Base-by-base conservation (phyloP, 2,329 filamentous ascomycete genomes). In the Xylaria multiplex region DNA sequence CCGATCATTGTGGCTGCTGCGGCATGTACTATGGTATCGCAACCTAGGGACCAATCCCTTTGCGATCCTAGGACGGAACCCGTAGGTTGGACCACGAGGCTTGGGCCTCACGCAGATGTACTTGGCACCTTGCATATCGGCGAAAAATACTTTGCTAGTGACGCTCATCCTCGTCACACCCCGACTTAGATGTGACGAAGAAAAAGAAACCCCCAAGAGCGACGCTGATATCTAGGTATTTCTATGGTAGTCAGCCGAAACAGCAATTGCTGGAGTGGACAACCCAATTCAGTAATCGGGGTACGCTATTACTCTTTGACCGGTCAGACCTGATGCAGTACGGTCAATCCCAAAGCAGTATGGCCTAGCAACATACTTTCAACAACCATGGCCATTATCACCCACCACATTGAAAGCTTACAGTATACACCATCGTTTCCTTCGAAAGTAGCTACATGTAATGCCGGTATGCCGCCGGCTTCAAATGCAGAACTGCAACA, bases 1-100 rank as follows among this genome's bases (percentile, higher is more conserved):
- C 50, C 54, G 60, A 67, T 67, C 65, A 60, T 49, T 48, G 56
- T 57, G 65, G 55, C 56, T 64, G 60, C 61, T 53, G 27, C 45
- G 4, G 50, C 56, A 68, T 40, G 43, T 57, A 48, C 27, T 9
- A 40, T 65, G 4, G 56, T 50, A 60, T 53, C 43, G 63, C 54
- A 62, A 48, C 13, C 58, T 37, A 16, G 22, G 54, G 49, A 45
- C 30, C 40, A 43, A 32, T 35, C 19, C 16, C 55, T 32, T 14
- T 40, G 43, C 35, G 9, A 30, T 5, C 37, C 37, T 13, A 40
- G 37, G 37, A 32, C 19, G 49, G 46, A 37, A 50, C 27, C 54
- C 49, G 45, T 55, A 48, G 30, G 40, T 43, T 40, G 35, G 14
- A 22, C 55, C 46, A 66, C 50, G 59, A 63, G 59, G 55, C 59